These are phyloP conservation scores for Phytophthora sansomeana DNA, from an alignment of 352 stramenopile species.

Conservation along the genomic window DNA sequence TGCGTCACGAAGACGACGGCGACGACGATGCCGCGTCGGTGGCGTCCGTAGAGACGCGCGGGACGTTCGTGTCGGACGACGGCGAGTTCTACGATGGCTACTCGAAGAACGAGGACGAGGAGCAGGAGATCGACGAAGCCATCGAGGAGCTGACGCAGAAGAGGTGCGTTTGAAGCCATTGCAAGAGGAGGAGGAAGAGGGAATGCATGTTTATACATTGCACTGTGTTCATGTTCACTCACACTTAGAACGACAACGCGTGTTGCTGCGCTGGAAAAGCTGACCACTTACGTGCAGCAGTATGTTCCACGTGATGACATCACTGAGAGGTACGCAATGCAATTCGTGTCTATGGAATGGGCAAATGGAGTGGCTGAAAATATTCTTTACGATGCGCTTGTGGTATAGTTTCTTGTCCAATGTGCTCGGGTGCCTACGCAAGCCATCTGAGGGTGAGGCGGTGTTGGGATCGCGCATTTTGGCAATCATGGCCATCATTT, in stretches of 20 bases:
- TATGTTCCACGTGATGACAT: conserved; percentile 75
- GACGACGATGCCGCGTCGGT: conserved; percentile 77
- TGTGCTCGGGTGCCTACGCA: conserved; percentile 70
- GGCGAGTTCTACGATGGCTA: conserved; percentile 77
- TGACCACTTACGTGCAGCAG: conserved; percentile 66
- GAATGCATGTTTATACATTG: neutral
- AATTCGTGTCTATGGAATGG: neutral
- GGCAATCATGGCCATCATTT: conserved; percentile 76
- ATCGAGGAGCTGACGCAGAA: conserved; percentile 85
- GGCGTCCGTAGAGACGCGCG: conserved; percentile 71
- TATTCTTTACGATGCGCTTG: neutral
- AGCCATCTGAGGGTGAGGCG: conserved; percentile 77
- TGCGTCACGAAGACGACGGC: conserved; percentile 74
- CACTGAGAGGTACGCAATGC: conserved; percentile 64
- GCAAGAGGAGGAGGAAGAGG: neutral
- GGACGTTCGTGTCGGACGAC: conserved; percentile 69
- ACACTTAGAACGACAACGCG: conserved; percentile 68
- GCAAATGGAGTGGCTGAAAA: neutral
- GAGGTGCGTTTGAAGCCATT: conserved; percentile 44
- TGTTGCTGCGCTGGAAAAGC: conserved; percentile 74
- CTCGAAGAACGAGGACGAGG: conserved; percentile 64
- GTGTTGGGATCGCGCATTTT: conserved; percentile 75
- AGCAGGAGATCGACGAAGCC: conserved; percentile 74
- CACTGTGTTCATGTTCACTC: conserved; percentile 1
- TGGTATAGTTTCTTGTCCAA: conserved; percentile 71